Conservation (phyloP, 2,329 filamentous ascomycete genomes). For the Arthroderma sp. region DNA sequence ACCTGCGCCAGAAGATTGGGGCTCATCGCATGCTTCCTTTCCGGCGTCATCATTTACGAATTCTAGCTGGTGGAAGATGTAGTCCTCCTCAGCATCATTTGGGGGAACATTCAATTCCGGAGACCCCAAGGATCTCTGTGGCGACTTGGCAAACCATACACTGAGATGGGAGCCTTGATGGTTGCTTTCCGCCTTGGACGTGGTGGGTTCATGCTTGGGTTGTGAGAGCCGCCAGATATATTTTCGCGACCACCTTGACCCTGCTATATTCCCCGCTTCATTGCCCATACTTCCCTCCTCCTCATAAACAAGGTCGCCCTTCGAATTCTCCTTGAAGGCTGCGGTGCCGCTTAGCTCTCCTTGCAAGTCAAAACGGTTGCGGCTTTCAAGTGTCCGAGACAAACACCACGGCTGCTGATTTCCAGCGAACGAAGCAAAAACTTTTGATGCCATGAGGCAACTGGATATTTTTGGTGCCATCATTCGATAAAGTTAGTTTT, state of each 20-base stretch:
- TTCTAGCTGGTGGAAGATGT: constrained; percentile 33
- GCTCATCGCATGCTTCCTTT: background rate
- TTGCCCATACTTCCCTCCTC: constrained; percentile 30
- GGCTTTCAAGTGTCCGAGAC: constrained; percentile 27
- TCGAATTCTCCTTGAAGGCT: constrained; percentile 21
- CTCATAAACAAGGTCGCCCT: constrained; percentile 25
- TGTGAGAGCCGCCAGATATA: constrained; percentile 30
- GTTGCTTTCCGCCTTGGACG: background rate
- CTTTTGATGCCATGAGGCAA: constrained; percentile 8
- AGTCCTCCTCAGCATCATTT: constrained; percentile 24
- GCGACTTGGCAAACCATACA: constrained; percentile 33
- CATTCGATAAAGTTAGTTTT: no score
- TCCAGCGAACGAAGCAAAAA: constrained; percentile 20
- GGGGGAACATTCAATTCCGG: constrained; percentile 5
- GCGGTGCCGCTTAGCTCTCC: constrained; percentile 29
- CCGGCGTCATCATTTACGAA: constrained; percentile 13
- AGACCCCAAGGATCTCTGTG: background rate
- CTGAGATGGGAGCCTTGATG: constrained; percentile 18
- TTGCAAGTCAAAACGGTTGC: constrained; percentile 28
- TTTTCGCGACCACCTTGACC: constrained; percentile 27
- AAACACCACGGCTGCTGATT: constrained; percentile 22
- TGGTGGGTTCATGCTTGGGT: background rate
- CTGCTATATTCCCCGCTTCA: constrained; percentile 15
- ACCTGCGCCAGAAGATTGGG: no score
- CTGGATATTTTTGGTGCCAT: background rate